Percentiles rank a stretch among this genome's conserved stretches.
phyloP scores from a whole-genome alignment of 2,329 filamentous ascomycete genomes.

The Pleoardoris graminearum region DNA sequence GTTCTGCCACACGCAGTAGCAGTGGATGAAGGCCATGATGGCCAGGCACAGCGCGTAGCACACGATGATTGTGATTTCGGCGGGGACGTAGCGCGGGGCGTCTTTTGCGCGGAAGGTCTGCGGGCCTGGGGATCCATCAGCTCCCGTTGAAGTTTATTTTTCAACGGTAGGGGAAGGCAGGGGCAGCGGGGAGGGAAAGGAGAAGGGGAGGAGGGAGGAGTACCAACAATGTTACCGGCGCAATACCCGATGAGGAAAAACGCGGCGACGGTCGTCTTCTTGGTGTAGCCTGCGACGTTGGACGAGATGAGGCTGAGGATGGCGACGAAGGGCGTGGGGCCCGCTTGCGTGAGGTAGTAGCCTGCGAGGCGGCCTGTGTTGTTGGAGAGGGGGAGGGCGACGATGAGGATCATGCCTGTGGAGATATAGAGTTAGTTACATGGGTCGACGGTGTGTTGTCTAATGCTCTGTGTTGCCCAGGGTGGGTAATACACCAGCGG shows the following conservation, averaged over 20 bases:
- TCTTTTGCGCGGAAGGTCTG: constrained; percentile 36
- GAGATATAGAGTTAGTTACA: too few relatives aligned
- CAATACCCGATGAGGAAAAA: constrained; percentile 52
- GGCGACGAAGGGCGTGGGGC: constrained; percentile 65
- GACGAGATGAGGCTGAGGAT: constrained; percentile 65
- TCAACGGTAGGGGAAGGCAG: not conserved
- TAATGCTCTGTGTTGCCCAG: too few relatives aligned
- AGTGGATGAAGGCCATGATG: constrained; percentile 64
- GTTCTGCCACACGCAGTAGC: constrained; percentile 64
- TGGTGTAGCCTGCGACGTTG: constrained; percentile 63
- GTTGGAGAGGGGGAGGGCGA: constrained; percentile 62
- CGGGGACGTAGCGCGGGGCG: constrained; percentile 61
- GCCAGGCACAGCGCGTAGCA: constrained; percentile 59
- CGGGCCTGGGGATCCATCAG: constrained; percentile 44
- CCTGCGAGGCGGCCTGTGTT: constrained; percentile 63
- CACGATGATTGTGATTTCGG: constrained; percentile 65
- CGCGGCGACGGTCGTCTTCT: constrained; percentile 62
- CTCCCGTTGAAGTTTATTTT: not conserved
- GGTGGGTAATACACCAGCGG: too few relatives aligned
- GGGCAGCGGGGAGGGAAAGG: constrained; percentile 48
- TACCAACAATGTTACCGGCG: constrained; percentile 46
- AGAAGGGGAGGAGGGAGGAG: not conserved
- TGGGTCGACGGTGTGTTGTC: too few relatives aligned
- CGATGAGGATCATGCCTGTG: constrained; percentile 67
- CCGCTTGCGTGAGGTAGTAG: constrained; percentile 67